These are phyloP conservation scores for Irpex sp. DNA, from an alignment of 1,284 basidiomycete species.

Conservation along the genomic window DNA sequence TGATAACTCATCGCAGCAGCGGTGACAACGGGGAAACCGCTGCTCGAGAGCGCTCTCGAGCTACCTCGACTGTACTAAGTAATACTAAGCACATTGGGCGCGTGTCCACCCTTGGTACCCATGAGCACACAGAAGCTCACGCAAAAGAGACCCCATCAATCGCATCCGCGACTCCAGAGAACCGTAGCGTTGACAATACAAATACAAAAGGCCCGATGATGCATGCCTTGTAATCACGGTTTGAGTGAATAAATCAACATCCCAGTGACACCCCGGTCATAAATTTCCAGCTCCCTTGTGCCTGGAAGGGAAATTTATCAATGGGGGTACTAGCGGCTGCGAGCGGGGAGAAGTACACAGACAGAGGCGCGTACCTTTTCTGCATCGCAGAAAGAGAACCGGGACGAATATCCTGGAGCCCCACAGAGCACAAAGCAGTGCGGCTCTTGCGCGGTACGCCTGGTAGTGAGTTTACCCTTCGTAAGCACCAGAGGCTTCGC, in stretches of 20 bases:
- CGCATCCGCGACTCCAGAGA: not conserved
- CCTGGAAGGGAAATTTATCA: constrained; percentile 8
- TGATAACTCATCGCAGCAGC: constrained; percentile 2
- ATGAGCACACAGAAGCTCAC: not conserved
- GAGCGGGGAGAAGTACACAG: not conserved
- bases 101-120: not conserved
- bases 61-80: constrained; percentile 9
- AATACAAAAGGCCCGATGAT: not conserved
- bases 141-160: constrained; percentile 1
- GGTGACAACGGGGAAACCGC: constrained; percentile 3
- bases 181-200: not conserved
- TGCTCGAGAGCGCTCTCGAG: constrained; percentile 14
- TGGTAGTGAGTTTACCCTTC: constrained; percentile 2
- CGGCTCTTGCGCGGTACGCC: constrained; percentile 8
- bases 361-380: not conserved
- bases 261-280: not conserved
- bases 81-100: not conserved
- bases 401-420: not conserved
- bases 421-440: not conserved
- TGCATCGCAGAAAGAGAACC: not conserved
- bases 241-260: not conserved
- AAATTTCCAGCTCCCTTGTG: not conserved
- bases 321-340: not conserved
- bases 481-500: constrained; percentile 8
- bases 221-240: not conserved